phyloP scores from a whole-genome alignment of 345 rosid genomes.

The Laguncularia racemosa region DNA sequence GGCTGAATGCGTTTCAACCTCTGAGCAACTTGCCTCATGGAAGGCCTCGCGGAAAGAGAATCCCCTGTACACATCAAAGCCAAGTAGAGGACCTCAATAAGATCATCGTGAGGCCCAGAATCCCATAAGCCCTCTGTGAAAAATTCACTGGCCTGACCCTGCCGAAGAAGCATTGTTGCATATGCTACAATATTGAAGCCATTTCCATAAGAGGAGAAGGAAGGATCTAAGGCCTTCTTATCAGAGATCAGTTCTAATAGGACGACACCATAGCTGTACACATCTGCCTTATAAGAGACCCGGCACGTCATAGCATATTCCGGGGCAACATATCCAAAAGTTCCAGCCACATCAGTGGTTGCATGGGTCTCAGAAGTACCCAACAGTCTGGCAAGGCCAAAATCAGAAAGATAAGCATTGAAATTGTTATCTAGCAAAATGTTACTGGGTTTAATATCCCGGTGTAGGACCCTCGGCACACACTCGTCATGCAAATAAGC shows the following conservation, averaged over 20 bases:
- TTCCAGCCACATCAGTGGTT: constrained; percentile 51
- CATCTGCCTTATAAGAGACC: constrained; percentile 50
- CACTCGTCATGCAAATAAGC: constrained; percentile 44
- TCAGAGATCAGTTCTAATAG: constrained; percentile 43
- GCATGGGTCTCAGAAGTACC: constrained; percentile 54
- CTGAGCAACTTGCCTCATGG: constrained; percentile 43
- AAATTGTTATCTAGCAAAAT: constrained; percentile 36
- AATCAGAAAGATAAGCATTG: constrained; percentile 48
- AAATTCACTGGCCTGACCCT: constrained; percentile 30
- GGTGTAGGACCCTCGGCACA: constrained; percentile 42
- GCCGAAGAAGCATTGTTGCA: constrained; percentile 37
- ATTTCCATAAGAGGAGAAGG: constrained; percentile 41
- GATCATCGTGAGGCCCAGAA: constrained; percentile 38
- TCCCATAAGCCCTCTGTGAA: constrained; percentile 42
- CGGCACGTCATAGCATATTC: constrained; percentile 55
- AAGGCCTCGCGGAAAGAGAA: constrained; percentile 43
- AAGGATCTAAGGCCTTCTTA: constrained; percentile 46
- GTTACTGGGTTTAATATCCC: constrained; percentile 52
- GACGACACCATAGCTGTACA: constrained; percentile 48
- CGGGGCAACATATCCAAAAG: constrained; percentile 53
- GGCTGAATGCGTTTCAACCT: constrained; percentile 43
- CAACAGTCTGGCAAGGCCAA: constrained; percentile 45
- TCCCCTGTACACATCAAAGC: constrained; percentile 37
- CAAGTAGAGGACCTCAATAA: constrained; percentile 32
- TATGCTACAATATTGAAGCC: constrained; percentile 47